Conservation (phyloP, 139 green algal species). For the Dunaliella primolecta region DNA sequence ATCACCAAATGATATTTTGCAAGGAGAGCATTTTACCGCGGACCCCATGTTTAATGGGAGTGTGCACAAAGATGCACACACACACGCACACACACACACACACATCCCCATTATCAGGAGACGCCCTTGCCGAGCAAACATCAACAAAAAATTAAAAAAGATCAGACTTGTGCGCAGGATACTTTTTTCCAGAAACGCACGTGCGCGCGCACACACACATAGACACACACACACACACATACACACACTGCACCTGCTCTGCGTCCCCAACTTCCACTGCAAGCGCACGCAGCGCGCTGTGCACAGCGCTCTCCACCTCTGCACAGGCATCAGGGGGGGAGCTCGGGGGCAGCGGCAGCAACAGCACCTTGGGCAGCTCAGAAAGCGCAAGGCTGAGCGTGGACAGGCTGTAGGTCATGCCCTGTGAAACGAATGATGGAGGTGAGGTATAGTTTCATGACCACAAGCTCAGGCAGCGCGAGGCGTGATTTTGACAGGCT, state of each 20-base stretch:
- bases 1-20: too few relatives aligned
- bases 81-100: neutral
- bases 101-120: too few relatives aligned
- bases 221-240: neutral
- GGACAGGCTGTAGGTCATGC: conserved; percentile 24
- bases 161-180: too few relatives aligned
- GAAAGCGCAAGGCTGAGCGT: conserved; percentile 32
- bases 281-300: neutral
- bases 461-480: too few relatives aligned
- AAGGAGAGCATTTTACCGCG: too few relatives aligned
- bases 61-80: neutral
- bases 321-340: neutral
- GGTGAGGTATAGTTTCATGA: too few relatives aligned
- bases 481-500: too few relatives aligned
- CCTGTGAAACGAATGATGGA: too few relatives aligned
- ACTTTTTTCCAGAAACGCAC: too few relatives aligned
- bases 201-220: neutral
- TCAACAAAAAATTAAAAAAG: too few relatives aligned
- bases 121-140: too few relatives aligned
- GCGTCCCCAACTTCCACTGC: conserved; percentile 8
- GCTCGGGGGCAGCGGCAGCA: neutral
- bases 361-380: conserved; percentile 25
- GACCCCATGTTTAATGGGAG: too few relatives aligned
- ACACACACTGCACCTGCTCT: conserved; percentile 13
- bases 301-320: neutral